Conservation (phyloP, 306 rosid genomes). For the Dalbergia cultrata region DNA sequence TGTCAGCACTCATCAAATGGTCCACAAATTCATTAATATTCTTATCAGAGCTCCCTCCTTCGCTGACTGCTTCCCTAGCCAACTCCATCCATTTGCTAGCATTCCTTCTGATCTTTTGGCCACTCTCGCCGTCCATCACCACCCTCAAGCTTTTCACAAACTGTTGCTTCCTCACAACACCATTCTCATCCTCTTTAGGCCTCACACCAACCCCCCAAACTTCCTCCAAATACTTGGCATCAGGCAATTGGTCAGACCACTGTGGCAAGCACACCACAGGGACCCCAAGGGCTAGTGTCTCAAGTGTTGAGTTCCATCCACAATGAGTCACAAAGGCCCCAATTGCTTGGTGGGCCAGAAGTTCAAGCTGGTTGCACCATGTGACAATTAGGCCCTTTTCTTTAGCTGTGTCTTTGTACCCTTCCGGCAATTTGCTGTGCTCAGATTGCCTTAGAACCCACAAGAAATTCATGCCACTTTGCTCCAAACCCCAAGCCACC, state of each 20-base stretch:
- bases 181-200: slow-evolving; percentile 65
- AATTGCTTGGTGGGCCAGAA: slow-evolving; percentile 57
- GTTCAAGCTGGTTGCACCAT: slow-evolving; percentile 75
- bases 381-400: slow-evolving; percentile 58
- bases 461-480: slow-evolving; percentile 52
- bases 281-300: slow-evolving; percentile 70
- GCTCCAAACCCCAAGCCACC: slow-evolving; percentile 53
- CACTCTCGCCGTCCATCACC: slow-evolving; percentile 64
- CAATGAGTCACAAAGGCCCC: slow-evolving; percentile 75
- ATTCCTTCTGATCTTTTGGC: slow-evolving; percentile 53
- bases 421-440: slow-evolving; percentile 49
- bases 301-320: slow-evolving; percentile 79
- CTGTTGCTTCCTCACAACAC: slow-evolving; percentile 60
- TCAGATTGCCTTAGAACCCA: slow-evolving; percentile 63
- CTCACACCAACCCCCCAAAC: slow-evolving; percentile 71
- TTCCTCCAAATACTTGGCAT: slow-evolving; percentile 70
- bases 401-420: slow-evolving; percentile 40
- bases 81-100: slow-evolving; percentile 56
- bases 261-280: slow-evolving; percentile 74
- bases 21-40: slow-evolving; percentile 55
- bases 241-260: slow-evolving; percentile 72
- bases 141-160: slow-evolving; percentile 56
- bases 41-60: slow-evolving; percentile 65
- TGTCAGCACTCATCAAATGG: slow-evolving; percentile 39
- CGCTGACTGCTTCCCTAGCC: slow-evolving; percentile 58